Evolutionary conservation across 805 yeast species (phyloP), one percentile per base, ranked within the genome.

Genomic region (Ascoidea tarda): DNA sequence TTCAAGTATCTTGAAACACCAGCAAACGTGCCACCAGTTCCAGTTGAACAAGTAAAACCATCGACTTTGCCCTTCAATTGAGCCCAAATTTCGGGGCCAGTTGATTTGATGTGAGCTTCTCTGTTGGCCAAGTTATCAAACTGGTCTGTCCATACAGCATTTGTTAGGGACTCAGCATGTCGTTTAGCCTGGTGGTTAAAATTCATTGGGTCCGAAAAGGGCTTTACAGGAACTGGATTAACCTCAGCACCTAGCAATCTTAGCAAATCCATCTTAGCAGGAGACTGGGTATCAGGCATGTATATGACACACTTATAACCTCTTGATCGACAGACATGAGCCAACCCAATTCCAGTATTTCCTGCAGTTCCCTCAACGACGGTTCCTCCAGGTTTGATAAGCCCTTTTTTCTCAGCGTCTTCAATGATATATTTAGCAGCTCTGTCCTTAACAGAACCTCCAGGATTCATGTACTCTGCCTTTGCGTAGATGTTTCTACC

Each of bases 301-400:
- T 87, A 88, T 54, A 88, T 84, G 50, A 88, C 81, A 65, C 93
- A 81, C 53, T 83, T 78, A 72, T 88, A 88, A 33, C 96, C 96
- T 59, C 82, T 78, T 49, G 90, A 77, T 44, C 95, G 73, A 63
- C 95, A 86, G 48, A 82, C 79, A 58, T 79, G 83, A 5, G 96
- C 96, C 53, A 88, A 70, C 1, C 96, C 96, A 59, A 88, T 88
- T 16, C 96, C 96, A n/a, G 96, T 88, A 69, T 88, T 88, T 38
- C 96, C 96, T 3, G 96, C 96, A 10, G 96, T 87, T 6, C 96
- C 96, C 67, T 88, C 96, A 16, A 88, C 90, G 33, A 88, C 78
- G 1, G 96, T 88, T 42, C 93, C 96, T 6, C 95, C 93, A 4
- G 88, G 78, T 54, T 69, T 64, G 53, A 88, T 71, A 52, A 75